Evolutionary conservation across 179 eudicot genomes (phyloP).

Genomic region (Heliamphora pulchella): DNA sequence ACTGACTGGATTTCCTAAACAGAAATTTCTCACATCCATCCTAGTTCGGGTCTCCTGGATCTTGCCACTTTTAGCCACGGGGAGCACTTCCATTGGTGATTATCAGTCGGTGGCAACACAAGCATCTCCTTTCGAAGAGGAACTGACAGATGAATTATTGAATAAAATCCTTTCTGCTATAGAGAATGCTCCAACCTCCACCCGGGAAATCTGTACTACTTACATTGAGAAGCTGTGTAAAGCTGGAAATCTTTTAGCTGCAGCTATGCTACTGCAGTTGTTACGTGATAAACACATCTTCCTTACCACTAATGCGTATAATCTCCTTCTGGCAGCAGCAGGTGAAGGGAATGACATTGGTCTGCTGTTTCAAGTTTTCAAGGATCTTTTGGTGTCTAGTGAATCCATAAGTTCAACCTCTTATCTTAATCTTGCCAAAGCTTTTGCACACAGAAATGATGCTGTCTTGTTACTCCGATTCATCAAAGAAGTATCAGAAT

Average conservation of each 20-base stretch:
- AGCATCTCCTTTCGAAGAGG: constrained; percentile 36
- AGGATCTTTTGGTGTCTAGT: constrained; percentile 40
- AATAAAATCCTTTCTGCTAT: constrained; percentile 32
- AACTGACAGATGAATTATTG: constrained; percentile 31
- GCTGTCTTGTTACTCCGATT: constrained; percentile 29
- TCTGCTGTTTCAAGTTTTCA: constrained; percentile 43
- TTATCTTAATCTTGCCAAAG: constrained; percentile 53
- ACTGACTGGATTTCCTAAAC: constrained; percentile 22
- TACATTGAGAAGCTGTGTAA: constrained; percentile 44
- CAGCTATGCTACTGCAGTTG: constrained; percentile 35
- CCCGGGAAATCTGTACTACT: constrained; percentile 29
- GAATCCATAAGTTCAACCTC: constrained; percentile 30
- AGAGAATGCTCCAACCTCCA: constrained; percentile 26
- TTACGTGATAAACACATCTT: constrained; percentile 36
- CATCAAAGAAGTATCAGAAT: constrained; percentile 44
- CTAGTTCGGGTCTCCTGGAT: constrained; percentile 29
- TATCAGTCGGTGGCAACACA: constrained; percentile 35
- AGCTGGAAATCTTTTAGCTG: constrained; percentile 31
- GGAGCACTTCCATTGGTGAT: constrained; percentile 24
- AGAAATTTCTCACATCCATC: constrained; percentile 36
- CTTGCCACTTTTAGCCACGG: constrained; percentile 25
- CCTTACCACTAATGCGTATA: constrained; percentile 42
- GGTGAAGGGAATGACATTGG: constrained; percentile 36
- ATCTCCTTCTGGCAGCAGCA: constrained; percentile 55
- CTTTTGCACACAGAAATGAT: constrained; percentile 40